A percentile compares a stretch with the other conserved stretches of the same genome.
These are phyloP conservation scores for Geotrichum australiense DNA, from an alignment of 1,139 yeast genomes.

Conservation along the genomic window DNA sequence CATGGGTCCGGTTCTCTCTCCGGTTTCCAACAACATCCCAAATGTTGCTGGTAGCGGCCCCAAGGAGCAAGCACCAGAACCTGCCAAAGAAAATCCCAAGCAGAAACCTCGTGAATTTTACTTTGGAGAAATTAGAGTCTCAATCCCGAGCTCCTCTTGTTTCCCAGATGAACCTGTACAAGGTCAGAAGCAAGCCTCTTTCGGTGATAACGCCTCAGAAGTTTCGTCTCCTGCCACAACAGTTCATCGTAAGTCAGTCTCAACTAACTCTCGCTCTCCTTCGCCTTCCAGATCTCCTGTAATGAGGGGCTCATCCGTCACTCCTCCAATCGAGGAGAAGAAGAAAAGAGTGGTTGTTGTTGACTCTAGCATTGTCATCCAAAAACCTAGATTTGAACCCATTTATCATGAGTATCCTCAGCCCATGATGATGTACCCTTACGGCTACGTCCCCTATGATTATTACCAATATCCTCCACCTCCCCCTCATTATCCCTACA, in stretches of 20 bases:
- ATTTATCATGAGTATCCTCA: slow-evolving; percentile 10
- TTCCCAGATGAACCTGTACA: slow-evolving; percentile 3
- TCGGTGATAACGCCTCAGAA: too few species aligned
- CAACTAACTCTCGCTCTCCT: slow-evolving; percentile 13
- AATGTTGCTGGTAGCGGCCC: too few species aligned
- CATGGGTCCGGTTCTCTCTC: too few species aligned
- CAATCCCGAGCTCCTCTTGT: slow-evolving; percentile 2
- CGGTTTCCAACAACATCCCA: too few species aligned
- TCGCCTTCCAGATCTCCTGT: slow-evolving; percentile 15
- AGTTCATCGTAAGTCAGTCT: slow-evolving; percentile 8
- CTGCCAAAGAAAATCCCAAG: too few species aligned
- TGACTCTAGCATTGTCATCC: slow-evolving; percentile 14
- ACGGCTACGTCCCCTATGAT: slow-evolving; percentile 10
- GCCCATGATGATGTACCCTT: slow-evolving; percentile 9
- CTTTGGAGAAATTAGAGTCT: slow-evolving; percentile 4
- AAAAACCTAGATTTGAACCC: slow-evolving; percentile 9
- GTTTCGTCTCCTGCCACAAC: slow-evolving; percentile 7
- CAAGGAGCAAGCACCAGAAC: too few species aligned
- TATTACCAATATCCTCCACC: slow-evolving; percentile 13
- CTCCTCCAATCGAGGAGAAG: slow-evolving; percentile 13
- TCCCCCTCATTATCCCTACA: too few species aligned
- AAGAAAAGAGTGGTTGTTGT: slow-evolving; percentile 2
- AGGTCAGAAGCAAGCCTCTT: too few species aligned
- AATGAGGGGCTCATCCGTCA: slow-evolving; percentile 12
- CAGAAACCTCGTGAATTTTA: slow-evolving; percentile 2